phyloP scores from a whole-genome alignment of 163 green algal genomes.

The Coccomyxa subellipsoidea region DNA sequence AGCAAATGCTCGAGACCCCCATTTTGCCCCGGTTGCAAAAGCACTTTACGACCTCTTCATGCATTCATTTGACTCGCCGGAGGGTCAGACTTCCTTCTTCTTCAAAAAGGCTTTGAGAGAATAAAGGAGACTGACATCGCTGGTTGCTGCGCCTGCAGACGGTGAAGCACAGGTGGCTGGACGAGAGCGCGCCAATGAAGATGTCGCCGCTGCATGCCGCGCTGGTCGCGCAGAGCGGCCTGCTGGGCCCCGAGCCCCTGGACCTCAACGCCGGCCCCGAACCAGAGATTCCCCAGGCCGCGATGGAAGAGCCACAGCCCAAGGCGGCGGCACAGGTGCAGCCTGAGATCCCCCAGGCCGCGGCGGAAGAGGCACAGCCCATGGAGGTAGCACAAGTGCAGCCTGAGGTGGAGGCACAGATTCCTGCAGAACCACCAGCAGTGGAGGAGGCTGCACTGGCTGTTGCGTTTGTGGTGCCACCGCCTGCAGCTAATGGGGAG shows the following conservation, averaged over 20 bases:
- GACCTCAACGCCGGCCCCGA: neutral
- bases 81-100: neutral
- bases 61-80: no score
- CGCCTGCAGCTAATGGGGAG: neutral
- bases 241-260: neutral
- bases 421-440: neutral
- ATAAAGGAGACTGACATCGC: neutral
- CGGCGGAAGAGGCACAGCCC: neutral
- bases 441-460: neutral
- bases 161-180: conserved; percentile 6
- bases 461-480: no score
- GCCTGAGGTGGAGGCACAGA: neutral
- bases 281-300: neutral
- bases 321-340: neutral
- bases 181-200: neutral
- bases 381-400: neutral
- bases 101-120: neutral
- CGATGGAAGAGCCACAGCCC: neutral
- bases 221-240: neutral
- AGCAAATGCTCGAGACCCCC: no score
- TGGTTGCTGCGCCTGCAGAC: neutral
- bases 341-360: neutral
- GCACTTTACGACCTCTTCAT: no score
- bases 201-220: neutral
- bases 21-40: no score